A percentile compares a stretch with the other conserved stretches of the same genome.
phyloP scores from a whole-genome alignment of 768 basidiomycete genomes.

The Nidularia sp. region DNA sequence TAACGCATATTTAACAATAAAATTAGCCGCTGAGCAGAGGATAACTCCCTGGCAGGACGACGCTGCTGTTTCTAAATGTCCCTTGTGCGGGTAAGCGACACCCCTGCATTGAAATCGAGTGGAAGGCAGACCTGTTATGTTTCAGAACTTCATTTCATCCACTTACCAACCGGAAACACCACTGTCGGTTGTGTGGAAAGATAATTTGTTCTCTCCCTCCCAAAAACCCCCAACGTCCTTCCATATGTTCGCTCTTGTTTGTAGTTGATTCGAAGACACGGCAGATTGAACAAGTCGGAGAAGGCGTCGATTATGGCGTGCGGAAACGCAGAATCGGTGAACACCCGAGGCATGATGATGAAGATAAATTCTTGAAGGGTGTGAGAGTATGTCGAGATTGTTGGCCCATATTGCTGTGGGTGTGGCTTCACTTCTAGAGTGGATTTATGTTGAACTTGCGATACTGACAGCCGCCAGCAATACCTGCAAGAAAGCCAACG shows the following conservation, averaged over 20 bases:
- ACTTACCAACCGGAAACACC: constrained; percentile 91
- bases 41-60: constrained; percentile 97
- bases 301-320: constrained; percentile 83
- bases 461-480: constrained; percentile 63
- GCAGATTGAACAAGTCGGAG: constrained; percentile 78
- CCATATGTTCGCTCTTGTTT: constrained; percentile 76
- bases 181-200: constrained; percentile 90
- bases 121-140: not conserved
- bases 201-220: constrained; percentile 88
- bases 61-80: constrained; percentile 69
- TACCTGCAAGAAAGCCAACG: constrained; percentile 60
- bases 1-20: constrained; percentile 2
- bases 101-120: not conserved
- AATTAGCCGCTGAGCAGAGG: constrained; percentile 74
- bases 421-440: constrained; percentile 3
- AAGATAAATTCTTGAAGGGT: constrained; percentile 84
- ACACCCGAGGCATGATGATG: constrained; percentile 43
- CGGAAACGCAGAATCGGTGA: constrained; percentile 36
- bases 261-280: constrained; percentile 79
- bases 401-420: constrained; percentile 74
- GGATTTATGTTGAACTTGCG: not conserved
- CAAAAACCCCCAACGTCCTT: constrained; percentile 63
- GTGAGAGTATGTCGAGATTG: constrained; percentile 87
- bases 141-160: constrained; percentile 74
- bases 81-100: constrained; percentile 69